Percentiles rank a stretch among this genome's conserved stretches.
Conservation (phyloP, 2,329 filamentous ascomycete genomes). For the Mariannaea sp. region DNA sequence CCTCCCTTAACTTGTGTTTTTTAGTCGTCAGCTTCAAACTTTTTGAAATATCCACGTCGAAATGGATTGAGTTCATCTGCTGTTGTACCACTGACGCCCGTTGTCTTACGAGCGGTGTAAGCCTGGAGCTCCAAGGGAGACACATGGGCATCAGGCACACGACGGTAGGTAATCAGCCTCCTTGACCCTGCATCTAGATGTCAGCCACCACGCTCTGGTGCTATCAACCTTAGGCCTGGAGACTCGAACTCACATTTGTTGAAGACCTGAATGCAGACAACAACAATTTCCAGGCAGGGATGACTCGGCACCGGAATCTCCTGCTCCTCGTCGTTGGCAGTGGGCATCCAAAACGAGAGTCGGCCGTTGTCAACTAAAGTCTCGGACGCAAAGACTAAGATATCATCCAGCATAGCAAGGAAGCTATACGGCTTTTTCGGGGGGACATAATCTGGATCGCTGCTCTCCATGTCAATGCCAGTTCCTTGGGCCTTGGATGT, state of each 20-base stretch:
- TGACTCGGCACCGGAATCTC: constrained; percentile 80
- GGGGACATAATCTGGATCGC: constrained; percentile 71
- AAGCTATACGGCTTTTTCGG: constrained; percentile 95
- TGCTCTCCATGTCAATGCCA: constrained; percentile 27
- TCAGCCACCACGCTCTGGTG: constrained; percentile 1
- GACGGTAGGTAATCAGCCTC: constrained; percentile 82
- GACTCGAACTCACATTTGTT: constrained; percentile 72
- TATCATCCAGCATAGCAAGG: constrained; percentile 84
- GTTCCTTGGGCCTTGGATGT: neutral
- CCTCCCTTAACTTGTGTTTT: constrained; percentile 30
- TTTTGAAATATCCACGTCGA: constrained; percentile 62
- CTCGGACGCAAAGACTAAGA: constrained; percentile 78
- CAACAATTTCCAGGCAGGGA: constrained; percentile 72
- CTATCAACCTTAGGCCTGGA: neutral
- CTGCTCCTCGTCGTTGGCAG: constrained; percentile 76
- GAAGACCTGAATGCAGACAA: constrained; percentile 83
- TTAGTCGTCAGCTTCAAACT: constrained; percentile 50
- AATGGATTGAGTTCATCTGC: constrained; percentile 66
- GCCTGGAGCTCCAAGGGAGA: constrained; percentile 48
- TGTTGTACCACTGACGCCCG: constrained; percentile 50
- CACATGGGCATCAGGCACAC: constrained; percentile 65
- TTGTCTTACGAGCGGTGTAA: constrained; percentile 40
- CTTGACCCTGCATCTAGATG: constrained; percentile 70
- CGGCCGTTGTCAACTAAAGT: constrained; percentile 80
- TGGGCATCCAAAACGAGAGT: constrained; percentile 97